Conservation (phyloP, 192 early-diverging fungal species). For the Coemansia sp. region DNA sequence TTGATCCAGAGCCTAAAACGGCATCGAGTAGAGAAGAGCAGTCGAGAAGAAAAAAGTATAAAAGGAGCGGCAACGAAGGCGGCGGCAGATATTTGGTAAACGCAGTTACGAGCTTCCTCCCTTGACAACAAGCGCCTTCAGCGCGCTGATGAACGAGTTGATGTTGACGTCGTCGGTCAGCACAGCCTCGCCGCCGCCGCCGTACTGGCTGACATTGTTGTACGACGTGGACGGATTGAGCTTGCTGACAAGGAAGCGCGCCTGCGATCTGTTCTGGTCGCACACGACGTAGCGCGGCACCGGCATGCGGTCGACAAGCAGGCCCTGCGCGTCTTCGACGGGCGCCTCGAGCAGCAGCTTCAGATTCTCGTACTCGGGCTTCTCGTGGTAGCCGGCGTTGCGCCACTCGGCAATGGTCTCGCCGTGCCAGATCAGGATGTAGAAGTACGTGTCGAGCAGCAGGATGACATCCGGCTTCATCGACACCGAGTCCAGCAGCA, state of each 20-base stretch:
- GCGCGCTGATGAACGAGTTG: conserved; percentile 96
- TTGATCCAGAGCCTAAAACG: too few species aligned
- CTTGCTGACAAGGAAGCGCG: conserved; percentile 96
- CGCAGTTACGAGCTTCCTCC: conserved; percentile 11
- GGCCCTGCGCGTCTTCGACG: conserved; percentile 84
- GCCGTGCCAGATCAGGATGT: conserved; percentile 99
- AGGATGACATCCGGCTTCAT: conserved; percentile 93
- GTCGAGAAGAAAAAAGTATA: too few species aligned
- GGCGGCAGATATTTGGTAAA: too few species aligned
- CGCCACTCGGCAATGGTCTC: conserved; percentile 97
- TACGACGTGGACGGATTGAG: conserved; percentile 98
- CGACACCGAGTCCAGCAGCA: conserved; percentile 96
- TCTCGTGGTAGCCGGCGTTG: conserved; percentile 93
- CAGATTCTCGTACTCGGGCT: conserved; percentile 93
- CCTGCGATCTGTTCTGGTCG: conserved; percentile 96
- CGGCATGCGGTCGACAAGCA: conserved; percentile 94
- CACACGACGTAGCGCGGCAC: conserved; percentile 98
- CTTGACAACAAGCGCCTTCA: conserved; percentile 57
- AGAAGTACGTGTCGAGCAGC: conserved; percentile 98
- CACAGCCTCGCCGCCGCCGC: conserved; percentile 88
- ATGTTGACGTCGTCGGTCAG: conserved; percentile 98
- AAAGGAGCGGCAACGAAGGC: too few species aligned
- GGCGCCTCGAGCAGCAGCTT: conserved; percentile 91
- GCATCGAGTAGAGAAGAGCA: too few species aligned
- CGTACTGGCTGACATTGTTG: conserved; percentile 70